Evolutionary conservation across 495 filamentous ascomycete genomes (phyloP).

Genomic region (Cryomyces minteri): DNA sequence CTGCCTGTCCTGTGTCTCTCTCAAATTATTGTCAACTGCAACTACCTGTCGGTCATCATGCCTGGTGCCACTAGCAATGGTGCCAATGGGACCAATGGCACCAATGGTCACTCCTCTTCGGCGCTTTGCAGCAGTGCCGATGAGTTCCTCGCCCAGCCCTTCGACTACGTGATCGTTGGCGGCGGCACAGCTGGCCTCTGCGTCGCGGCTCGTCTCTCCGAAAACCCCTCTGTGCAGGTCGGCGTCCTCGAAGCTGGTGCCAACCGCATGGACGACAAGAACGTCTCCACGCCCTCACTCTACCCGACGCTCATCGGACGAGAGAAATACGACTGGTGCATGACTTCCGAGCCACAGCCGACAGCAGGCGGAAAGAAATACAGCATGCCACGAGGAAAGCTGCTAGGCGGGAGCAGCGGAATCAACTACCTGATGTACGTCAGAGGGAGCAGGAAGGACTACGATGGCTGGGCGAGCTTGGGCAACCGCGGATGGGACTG

Average conservation of each 20-base stretch:
- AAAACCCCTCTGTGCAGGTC: conserved; percentile 10
- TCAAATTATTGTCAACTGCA: too few relatives aligned
- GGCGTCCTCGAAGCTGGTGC: conserved; percentile 11
- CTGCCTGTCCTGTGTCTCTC: neutral
- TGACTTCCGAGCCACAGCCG: conserved; percentile 1
- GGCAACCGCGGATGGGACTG: neutral
- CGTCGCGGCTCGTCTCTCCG: conserved; percentile 9
- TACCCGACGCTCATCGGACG: conserved; percentile 10
- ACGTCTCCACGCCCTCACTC: conserved; percentile 7
- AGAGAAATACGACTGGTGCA: conserved; percentile 11
- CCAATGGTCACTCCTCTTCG: conserved; percentile 1
- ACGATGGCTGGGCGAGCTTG: conserved; percentile 11
- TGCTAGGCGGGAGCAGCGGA: conserved; percentile 26
- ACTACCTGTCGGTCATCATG: too few relatives aligned
- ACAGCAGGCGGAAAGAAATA: conserved; percentile 7
- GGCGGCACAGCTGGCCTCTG: conserved; percentile 13
- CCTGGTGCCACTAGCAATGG: too few relatives aligned
- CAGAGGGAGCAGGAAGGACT: conserved; percentile 7
- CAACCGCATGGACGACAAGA: conserved; percentile 10
- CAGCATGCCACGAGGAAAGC: conserved; percentile 20
- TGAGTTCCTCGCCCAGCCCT: conserved; percentile 6
- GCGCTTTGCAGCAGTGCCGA: conserved; percentile 5
- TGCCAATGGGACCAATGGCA: conserved; percentile 1
- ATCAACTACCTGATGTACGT: conserved; percentile 9
- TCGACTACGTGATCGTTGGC: conserved; percentile 14